Conservation (phyloP, 176 grass and related monocot genomes). For the Paspalum vaginatum region DNA sequence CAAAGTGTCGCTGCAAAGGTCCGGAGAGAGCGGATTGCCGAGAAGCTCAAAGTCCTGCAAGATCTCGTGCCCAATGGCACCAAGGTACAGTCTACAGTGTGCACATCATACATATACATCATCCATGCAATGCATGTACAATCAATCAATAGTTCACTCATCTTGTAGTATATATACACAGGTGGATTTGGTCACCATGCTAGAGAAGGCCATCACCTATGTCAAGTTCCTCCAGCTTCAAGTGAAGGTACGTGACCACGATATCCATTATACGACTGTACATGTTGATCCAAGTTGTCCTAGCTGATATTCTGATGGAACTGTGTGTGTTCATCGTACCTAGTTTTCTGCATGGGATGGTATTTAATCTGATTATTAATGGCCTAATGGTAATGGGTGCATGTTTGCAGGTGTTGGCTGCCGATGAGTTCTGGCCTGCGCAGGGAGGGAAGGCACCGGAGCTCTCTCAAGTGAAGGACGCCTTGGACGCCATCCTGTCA, state of each 20-base stretch:
- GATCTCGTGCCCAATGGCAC: slow-evolving; percentile 94
- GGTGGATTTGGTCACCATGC: slow-evolving; percentile 98
- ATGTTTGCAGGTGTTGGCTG: slow-evolving; percentile 70
- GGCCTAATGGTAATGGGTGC: not conserved
- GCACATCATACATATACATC: no score
- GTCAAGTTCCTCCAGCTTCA: slow-evolving; percentile 97
- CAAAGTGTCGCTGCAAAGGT: slow-evolving; percentile 90
- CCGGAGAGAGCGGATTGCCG: slow-evolving; percentile 78
- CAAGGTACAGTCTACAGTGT: slow-evolving; percentile 43
- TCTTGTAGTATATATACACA: slow-evolving; percentile 25
- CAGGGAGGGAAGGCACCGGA: slow-evolving; percentile 88
- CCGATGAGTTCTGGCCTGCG: slow-evolving; percentile 94
- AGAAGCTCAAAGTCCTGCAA: slow-evolving; percentile 89
- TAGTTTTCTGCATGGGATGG: not conserved
- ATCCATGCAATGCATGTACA: no score
- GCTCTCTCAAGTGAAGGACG: slow-evolving; percentile 84
- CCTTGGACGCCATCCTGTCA: slow-evolving; percentile 76
- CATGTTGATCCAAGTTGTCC: not conserved
- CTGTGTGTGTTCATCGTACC: not conserved
- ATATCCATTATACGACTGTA: not conserved
- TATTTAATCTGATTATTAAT: not conserved
- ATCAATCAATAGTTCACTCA: no score
- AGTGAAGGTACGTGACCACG: slow-evolving; percentile 63
- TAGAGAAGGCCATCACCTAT: slow-evolving; percentile 95
- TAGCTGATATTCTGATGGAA: not conserved